Percentiles rank a stretch among this genome's conserved stretches.
Conservation (phyloP, 345 rosid species). For the Schrenkiella parvula region DNA sequence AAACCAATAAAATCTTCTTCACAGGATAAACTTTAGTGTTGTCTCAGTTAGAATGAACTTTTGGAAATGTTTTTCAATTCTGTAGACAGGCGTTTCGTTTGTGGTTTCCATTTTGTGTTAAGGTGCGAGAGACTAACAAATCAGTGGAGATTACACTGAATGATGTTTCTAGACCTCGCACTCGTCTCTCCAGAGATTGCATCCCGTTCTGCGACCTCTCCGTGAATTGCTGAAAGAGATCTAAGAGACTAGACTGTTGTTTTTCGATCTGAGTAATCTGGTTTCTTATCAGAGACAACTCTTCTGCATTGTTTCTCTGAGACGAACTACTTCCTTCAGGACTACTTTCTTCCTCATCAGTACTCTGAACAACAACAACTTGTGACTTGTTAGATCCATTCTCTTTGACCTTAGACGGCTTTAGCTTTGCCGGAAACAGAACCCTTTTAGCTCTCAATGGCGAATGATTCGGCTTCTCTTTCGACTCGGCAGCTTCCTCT, state of each 20-base stretch:
- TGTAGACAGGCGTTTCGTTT: conserved; percentile 20
- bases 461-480: conserved; percentile 31
- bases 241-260: conserved; percentile 73
- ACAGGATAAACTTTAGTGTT: neutral
- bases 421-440: conserved; percentile 34
- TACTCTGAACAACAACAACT: conserved; percentile 46
- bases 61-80: neutral
- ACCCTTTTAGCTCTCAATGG: conserved; percentile 42
- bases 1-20: neutral
- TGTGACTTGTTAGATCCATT: conserved; percentile 41
- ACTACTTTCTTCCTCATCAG: conserved; percentile 44
- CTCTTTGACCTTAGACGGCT: conserved; percentile 30
- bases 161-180: conserved; percentile 82
- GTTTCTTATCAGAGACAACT: conserved; percentile 54
- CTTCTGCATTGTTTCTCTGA: conserved; percentile 42
- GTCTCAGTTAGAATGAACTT: neutral
- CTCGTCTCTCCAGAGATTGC: conserved; percentile 78
- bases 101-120: conserved; percentile 20
- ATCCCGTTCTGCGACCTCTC: conserved; percentile 90
- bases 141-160: conserved; percentile 79
- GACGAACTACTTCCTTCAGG: conserved; percentile 29
- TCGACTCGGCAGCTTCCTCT: conserved; percentile 23
- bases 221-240: conserved; percentile 84
- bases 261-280: conserved; percentile 85
- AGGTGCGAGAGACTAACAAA: conserved; percentile 35